These are phyloP conservation scores for Kazachstania sp. DNA, from an alignment of 1,139 yeast genomes.

Conservation along the genomic window DNA sequence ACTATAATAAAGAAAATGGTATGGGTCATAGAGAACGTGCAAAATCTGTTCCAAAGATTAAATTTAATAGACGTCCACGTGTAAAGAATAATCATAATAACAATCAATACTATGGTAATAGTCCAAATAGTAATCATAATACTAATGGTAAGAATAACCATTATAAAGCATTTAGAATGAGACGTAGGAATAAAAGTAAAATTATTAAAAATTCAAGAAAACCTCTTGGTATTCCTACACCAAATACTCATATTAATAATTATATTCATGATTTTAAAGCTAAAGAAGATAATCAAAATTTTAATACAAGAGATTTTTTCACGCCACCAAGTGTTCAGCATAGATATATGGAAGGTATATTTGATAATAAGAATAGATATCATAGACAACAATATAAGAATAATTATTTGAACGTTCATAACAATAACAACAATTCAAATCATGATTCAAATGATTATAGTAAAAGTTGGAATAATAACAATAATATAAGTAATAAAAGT, in stretches of 20 bases:
- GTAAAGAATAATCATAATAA: constrained; percentile 7
- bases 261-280: constrained; percentile 31
- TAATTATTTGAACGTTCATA: constrained; percentile 1
- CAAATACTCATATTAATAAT: constrained; percentile 34
- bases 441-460: constrained; percentile 1
- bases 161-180: constrained; percentile 22
- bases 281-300: constrained; percentile 26
- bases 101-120: constrained; percentile 3
- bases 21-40: constrained; percentile 15
- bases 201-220: constrained; percentile 46
- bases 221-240: constrained; percentile 57
- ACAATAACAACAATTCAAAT: constrained; percentile 2
- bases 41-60: constrained; percentile 24
- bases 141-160: constrained; percentile 6
- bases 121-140: constrained; percentile 6
- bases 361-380: constrained; percentile 35
- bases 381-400: constrained; percentile 6
- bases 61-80: constrained; percentile 20
- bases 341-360: constrained; percentile 64
- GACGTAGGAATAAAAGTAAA: constrained; percentile 30
- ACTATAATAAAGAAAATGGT: background rate
- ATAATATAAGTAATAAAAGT: background rate
- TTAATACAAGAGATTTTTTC: constrained; percentile 61
- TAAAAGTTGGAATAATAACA: constrained; percentile 9
- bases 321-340: constrained; percentile 70